A percentile compares a stretch with the other conserved stretches of the same genome.
Conservation (phyloP, 805 yeast species). For the Lipomyces kockii region DNA sequence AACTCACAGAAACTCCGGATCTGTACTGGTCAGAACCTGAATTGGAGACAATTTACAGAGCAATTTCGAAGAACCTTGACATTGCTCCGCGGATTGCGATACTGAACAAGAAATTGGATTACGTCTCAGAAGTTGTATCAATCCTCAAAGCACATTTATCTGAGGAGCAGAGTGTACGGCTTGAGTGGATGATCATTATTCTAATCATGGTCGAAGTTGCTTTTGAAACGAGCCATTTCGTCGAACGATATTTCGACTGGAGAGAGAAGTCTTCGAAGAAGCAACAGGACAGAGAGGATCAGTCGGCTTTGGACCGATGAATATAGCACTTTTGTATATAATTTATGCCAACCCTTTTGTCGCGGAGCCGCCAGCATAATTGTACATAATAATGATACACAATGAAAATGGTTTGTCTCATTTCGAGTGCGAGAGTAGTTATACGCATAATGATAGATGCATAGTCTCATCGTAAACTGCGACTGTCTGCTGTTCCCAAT, state of each 20-base stretch:
- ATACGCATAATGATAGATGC: too few species aligned
- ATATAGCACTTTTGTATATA: not conserved
- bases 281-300: not conserved
- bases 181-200: slow-evolving; percentile 88
- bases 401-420: too few species aligned
- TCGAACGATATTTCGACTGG: slow-evolving; percentile 48
- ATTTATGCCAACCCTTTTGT: not conserved
- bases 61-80: slow-evolving; percentile 73
- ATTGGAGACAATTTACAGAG: slow-evolving; percentile 73
- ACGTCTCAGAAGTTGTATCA: slow-evolving; percentile 85
- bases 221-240: slow-evolving; percentile 77
- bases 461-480: too few species aligned
- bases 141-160: slow-evolving; percentile 74
- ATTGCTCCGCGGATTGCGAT: slow-evolving; percentile 77
- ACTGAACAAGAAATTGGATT: slow-evolving; percentile 82
- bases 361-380: not conserved
- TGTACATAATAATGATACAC: not conserved
- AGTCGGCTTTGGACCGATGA: not conserved
- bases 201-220: slow-evolving; percentile 84
- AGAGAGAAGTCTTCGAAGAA: not conserved
- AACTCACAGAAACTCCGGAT: slow-evolving; percentile 89
- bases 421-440: too few species aligned
- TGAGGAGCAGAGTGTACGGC: slow-evolving; percentile 72
- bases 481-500: too few species aligned
- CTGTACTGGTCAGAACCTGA: slow-evolving; percentile 91